Percentiles rank a stretch among this genome's conserved stretches.
phyloP scores from a whole-genome alignment of 1,284 basidiomycete genomes.

The Phellopilus nigrolimitatus region DNA sequence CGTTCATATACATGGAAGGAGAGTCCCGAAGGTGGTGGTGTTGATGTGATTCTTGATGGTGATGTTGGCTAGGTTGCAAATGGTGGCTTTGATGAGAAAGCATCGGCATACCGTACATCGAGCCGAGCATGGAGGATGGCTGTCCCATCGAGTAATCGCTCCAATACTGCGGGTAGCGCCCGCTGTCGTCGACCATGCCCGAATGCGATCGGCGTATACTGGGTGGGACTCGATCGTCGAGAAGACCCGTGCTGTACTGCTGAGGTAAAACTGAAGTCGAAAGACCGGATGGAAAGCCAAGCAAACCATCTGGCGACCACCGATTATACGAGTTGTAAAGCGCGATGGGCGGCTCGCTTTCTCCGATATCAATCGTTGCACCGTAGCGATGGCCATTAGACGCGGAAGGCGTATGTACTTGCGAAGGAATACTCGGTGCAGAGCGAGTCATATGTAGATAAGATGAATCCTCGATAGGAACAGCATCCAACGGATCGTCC shows the following conservation, averaged over 20 bases:
- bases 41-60: slow-evolving; percentile 7
- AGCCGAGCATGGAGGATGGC: slow-evolving; percentile 23
- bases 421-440: background rate
- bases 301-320: slow-evolving; percentile 41
- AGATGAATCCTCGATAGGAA: background rate
- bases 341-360: background rate
- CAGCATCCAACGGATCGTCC: slow-evolving; percentile 8
- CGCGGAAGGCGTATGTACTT: background rate
- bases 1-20: slow-evolving; percentile 10
- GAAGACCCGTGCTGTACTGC: slow-evolving; percentile 63
- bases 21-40: background rate
- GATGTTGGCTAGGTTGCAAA: slow-evolving; percentile 8
- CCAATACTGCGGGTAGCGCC: slow-evolving; percentile 53
- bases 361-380: background rate
- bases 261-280: slow-evolving; percentile 65
- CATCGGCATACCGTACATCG: slow-evolving; percentile 17
- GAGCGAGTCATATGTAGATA: background rate
- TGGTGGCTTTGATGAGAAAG: slow-evolving; percentile 4
- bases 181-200: slow-evolving; percentile 26
- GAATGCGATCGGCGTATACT: slow-evolving; percentile 18
- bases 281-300: slow-evolving; percentile 40
- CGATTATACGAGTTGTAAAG: slow-evolving; percentile 38
- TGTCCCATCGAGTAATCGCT: slow-evolving; percentile 56
- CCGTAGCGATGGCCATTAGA: slow-evolving; percentile 13
- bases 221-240: slow-evolving; percentile 32